These are phyloP conservation scores for Apophysomyces ossiformis DNA, from an alignment of 371 early-diverging fungal genomes.

Conservation along the genomic window DNA sequence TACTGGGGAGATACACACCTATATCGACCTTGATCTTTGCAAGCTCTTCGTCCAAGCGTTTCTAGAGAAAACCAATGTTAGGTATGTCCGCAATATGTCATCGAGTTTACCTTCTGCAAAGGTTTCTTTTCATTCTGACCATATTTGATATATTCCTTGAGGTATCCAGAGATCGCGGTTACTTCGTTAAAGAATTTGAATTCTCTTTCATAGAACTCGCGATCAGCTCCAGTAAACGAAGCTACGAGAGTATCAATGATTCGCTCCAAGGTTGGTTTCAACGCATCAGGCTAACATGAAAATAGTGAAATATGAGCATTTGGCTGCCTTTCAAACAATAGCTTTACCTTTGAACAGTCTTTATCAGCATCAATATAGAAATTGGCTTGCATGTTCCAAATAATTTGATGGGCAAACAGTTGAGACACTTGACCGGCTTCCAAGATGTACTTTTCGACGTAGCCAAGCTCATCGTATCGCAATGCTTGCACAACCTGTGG, in stretches of 20 bases:
- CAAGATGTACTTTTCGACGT: slow-evolving; percentile 92
- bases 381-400: slow-evolving; percentile 99
- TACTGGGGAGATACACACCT: slow-evolving; percentile 98
- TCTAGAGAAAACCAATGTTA: slow-evolving; percentile 23
- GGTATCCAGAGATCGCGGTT: slow-evolving; percentile 95
- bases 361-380: slow-evolving; percentile 86
- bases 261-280: slow-evolving; percentile 90
- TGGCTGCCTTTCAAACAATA: not conserved
- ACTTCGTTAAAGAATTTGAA: slow-evolving; percentile 95
- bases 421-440: slow-evolving; percentile 92
- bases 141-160: slow-evolving; percentile 94
- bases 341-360: slow-evolving; percentile 61
- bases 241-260: slow-evolving; percentile 81
- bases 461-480: slow-evolving; percentile 86
- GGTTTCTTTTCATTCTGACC: slow-evolving; percentile 95
- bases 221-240: slow-evolving; percentile 83
- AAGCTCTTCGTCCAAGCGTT: slow-evolving; percentile 94
- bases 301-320: not conserved
- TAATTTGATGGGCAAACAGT: slow-evolving; percentile 98
- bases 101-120: slow-evolving; percentile 49
- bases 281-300: slow-evolving; percentile 58
- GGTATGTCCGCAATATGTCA: not conserved
- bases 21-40: slow-evolving; percentile 92
- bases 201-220: slow-evolving; percentile 92
- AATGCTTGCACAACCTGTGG: slow-evolving; percentile 99